Percentiles rank a stretch among this genome's conserved stretches.
Evolutionary conservation across 352 stramenopile species (phyloP).

Genomic region (Globisporangium polare): DNA sequence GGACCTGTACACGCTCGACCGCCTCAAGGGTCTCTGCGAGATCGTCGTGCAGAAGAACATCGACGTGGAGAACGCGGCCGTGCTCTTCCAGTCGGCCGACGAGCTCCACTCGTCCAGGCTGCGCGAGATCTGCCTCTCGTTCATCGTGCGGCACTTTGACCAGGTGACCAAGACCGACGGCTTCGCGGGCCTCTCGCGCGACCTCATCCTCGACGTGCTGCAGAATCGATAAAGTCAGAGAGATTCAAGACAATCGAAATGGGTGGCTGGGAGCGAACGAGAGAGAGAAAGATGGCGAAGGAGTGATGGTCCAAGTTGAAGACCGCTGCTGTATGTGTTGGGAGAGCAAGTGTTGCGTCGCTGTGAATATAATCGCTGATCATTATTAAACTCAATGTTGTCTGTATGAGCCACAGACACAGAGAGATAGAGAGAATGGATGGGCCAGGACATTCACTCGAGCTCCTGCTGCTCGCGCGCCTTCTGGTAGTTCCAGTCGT

Average conservation of each 20-base stretch:
- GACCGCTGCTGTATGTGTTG: neutral
- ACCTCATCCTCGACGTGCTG: slow-evolving; percentile 88
- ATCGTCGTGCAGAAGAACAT: slow-evolving; percentile 90
- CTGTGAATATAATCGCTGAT: slow-evolving; percentile 9
- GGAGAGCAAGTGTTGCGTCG: slow-evolving; percentile 3
- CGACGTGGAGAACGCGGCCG: slow-evolving; percentile 81
- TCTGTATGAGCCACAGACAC: too few relatives aligned
- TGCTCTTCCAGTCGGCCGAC: slow-evolving; percentile 82
- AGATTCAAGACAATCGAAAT: neutral
- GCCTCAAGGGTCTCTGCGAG: slow-evolving; percentile 90
- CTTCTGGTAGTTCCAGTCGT: slow-evolving; percentile 80
- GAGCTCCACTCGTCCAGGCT: slow-evolving; percentile 80
- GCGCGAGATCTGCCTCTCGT: slow-evolving; percentile 86
- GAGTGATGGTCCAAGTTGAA: neutral
- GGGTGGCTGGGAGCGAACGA: slow-evolving; percentile 2
- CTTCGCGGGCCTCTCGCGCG: slow-evolving; percentile 78
- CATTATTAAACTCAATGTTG: slow-evolving; percentile 5
- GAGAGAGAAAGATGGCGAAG: slow-evolving; percentile 13
- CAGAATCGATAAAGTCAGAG: slow-evolving; percentile 75
- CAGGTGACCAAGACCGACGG: slow-evolving; percentile 90
- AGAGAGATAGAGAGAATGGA: neutral
- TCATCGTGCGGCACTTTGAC: slow-evolving; percentile 90
- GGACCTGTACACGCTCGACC: slow-evolving; percentile 94
- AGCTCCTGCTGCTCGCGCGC: slow-evolving; percentile 32
- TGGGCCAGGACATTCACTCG: slow-evolving; percentile 9